Percentiles rank a stretch among this genome's conserved stretches.
Evolutionary conservation across 2,329 filamentous ascomycete genomes (phyloP).

Genomic region (Cyphellophora europaea): DNA sequence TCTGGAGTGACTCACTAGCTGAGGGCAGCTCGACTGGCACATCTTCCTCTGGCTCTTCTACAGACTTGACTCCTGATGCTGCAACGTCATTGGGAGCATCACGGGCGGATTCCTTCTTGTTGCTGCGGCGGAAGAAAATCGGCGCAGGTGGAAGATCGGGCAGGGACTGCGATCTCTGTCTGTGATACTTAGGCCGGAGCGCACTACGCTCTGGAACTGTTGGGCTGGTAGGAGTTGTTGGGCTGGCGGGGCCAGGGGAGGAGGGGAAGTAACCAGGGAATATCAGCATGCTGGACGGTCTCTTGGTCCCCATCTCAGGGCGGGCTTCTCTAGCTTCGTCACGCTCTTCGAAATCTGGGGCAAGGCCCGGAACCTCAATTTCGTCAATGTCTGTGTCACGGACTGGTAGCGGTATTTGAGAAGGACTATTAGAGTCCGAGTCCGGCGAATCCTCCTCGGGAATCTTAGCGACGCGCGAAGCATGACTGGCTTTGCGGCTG

Average conservation of each 20-base stretch:
- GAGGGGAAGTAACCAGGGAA: slow-evolving; percentile 15
- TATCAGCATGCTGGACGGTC: slow-evolving; percentile 14
- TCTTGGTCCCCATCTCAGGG: slow-evolving; percentile 5
- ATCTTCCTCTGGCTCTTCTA: too few relatives aligned
- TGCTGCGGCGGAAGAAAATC: too few relatives aligned
- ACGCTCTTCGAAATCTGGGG: slow-evolving; percentile 28
- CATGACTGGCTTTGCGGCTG: slow-evolving; percentile 25
- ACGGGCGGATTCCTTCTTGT: too few relatives aligned
- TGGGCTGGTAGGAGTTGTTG: slow-evolving; percentile 1
- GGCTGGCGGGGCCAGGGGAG: not conserved
- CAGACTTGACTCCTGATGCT: too few relatives aligned
- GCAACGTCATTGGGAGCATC: too few relatives aligned
- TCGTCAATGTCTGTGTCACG: slow-evolving; percentile 62
- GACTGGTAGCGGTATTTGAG: slow-evolving; percentile 60
- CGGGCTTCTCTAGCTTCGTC: slow-evolving; percentile 1
- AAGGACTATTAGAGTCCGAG: slow-evolving; percentile 32
- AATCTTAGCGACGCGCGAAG: slow-evolving; percentile 21
- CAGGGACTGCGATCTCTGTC: slow-evolving; percentile 12
- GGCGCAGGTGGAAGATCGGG: slow-evolving; percentile 5
- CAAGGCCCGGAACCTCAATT: slow-evolving; percentile 68
- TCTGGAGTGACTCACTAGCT: too few relatives aligned
- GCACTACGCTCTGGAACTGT: slow-evolving; percentile 3
- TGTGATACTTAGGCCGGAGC: slow-evolving; percentile 5
- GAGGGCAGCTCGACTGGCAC: too few relatives aligned
- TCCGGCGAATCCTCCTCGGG: slow-evolving; percentile 23